Percentiles rank a stretch among this genome's conserved stretches.
Evolutionary conservation across 345 rosid genomes (phyloP).

Genomic region (Trapa bicornis): DNA sequence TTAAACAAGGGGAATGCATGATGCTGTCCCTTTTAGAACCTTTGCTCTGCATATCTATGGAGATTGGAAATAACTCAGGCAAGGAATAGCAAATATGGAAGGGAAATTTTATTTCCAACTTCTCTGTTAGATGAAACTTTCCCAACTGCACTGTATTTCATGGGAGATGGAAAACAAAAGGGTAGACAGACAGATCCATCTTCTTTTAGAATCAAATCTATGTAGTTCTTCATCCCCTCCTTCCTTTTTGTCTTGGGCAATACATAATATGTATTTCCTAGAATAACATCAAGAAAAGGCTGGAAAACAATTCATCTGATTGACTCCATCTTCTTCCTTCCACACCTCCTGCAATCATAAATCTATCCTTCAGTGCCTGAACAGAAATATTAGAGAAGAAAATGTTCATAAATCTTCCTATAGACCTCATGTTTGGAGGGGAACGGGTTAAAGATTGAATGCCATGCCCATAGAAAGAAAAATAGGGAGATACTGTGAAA

Average conservation of each 20-base stretch:
- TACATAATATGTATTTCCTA: neutral
- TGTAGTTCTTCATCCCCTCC: constrained; percentile 1
- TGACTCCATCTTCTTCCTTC: constrained; percentile 13
- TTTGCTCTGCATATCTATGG: neutral
- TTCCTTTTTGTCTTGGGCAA: constrained; percentile 1
- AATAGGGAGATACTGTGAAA: neutral
- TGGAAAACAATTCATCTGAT: constrained; percentile 5
- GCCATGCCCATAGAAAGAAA: neutral
- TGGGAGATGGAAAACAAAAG: neutral
- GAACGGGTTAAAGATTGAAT: no score
- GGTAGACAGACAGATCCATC: neutral
- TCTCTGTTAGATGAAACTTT: no score
- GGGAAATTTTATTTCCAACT: neutral
- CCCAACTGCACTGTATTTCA: neutral
- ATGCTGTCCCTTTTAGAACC: no score
- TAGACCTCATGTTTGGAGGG: neutral
- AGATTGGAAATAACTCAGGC: neutral
- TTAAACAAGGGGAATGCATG: no score
- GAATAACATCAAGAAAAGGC: neutral
- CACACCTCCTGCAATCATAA: constrained; percentile 31
- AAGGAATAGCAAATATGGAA: neutral
- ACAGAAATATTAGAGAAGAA: neutral
- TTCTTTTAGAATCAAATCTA: constrained; percentile 10
- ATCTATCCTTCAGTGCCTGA: neutral
- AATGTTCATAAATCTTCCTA: neutral